Base-by-base conservation (phyloP, 164 flowering plant species). In the Houttuynia cordata region DNA sequence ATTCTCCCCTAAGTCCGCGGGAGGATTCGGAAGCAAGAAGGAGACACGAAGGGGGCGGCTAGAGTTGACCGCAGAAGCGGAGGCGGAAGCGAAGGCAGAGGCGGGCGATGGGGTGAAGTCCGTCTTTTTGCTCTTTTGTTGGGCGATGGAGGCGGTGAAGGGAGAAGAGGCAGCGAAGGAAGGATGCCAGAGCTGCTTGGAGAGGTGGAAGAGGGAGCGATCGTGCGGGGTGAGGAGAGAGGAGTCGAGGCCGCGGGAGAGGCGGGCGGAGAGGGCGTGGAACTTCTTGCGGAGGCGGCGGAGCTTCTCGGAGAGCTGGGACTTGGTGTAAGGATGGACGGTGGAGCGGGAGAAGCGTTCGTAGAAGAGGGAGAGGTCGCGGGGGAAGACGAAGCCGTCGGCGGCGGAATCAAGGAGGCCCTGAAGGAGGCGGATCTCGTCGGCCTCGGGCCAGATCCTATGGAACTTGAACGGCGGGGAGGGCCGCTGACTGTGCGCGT, bases 271-370 rank as follows among this genome's bases (percentile, higher is more conserved):
- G 15, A 68, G 59, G 23, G 73, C 74, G 22, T 85, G 80, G 59
- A 79, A 85, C 71, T 85, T 85, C 74, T 81, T 81, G 3, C 80
- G 66, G 55, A 85, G 71, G 18, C 87, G 69, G 25, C 86, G 75
- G 24, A 82, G 83, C 76, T 85, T 85, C 78, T 85, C 87, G 50
- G 80, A 79, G 41, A 85, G 83, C 70, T 85, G 91, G n/a, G 87
- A 75, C 24, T 66, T 75, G 58, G 91, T 65, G 68, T 81, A 85
- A 39, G 83, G 83, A 67, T 75, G 84, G 23, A 82, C 52, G 74
- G 71, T 75, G 60, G 83, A 50, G 1, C 18, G 21, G 51, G 79
- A 74, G 76, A 82, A 80, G 1, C 78, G 81, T n/a, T 64, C 47
- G 74, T 74, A 82, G 72, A 84, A 82, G 22, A 72, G 21, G 41